Evolutionary conservation across 768 basidiomycete genomes (phyloP), one percentile per base, ranked within the genome.

Genomic region (Lyophyllum semitale): DNA sequence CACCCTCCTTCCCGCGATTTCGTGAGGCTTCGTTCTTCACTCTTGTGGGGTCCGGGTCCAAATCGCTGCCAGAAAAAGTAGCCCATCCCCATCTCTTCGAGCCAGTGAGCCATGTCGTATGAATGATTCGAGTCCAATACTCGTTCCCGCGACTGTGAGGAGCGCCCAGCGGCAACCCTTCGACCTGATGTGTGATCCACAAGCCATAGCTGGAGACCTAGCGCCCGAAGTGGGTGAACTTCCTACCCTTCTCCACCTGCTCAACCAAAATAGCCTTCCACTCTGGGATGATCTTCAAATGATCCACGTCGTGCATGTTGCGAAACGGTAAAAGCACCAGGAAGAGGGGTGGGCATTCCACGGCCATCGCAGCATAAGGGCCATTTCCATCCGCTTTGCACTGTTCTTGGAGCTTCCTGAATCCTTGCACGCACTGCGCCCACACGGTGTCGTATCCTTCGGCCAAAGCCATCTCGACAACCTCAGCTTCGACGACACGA

Each of bases 321-420:
- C 68, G 69, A 51, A 71, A 69, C n/a, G 70, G 72, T 15, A 71
- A 63, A 12, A 68, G 65, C 49, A 69, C 68, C 59, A 70, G 64
- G 4, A 61, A 63, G 6, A 73, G 59, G 15, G 66, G 70, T 12
- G 56, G 53, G 53, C 67, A 72, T 55, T 68, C 66, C 18, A 71
- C 48, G 47, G 57, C 57, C 50, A 60, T 54, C 6, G 66, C 68
- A 11, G 68, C 63, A 5, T 70, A 57, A 4, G 61, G 49, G 1
- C 69, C 69, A 25, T 56, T 57, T 25, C 58, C 48, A 55, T 54
- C 53, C 2, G 45, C 37, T 52, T 71, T 69, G 43, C 59, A 59
- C 29, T 71, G 68, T 37, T 62, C 62, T 25, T 65, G 55, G 53
- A 71, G 55, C 38, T 51, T 57, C 44, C 11, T 38, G 13, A 66